These are phyloP conservation scores for Nakazawaea holstii DNA, from an alignment of 805 yeast species.

Conservation along the genomic window DNA sequence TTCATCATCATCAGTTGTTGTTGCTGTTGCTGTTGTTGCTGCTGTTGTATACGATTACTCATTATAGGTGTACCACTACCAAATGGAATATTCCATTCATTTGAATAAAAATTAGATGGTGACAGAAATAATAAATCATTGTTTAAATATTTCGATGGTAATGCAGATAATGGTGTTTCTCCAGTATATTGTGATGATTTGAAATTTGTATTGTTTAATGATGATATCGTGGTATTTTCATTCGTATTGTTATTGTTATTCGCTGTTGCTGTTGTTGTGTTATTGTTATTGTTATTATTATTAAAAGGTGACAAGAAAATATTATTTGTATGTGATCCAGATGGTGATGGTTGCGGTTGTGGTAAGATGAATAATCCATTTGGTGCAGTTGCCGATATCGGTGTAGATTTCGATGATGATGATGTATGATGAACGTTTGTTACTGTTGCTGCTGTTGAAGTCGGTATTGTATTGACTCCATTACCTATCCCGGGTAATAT, in stretches of 20 bases:
- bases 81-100: slow-evolving; percentile 49
- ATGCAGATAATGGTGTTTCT: slow-evolving; percentile 62
- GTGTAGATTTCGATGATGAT: slow-evolving; percentile 22
- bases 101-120: slow-evolving; percentile 69
- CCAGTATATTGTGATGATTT: slow-evolving; percentile 35
- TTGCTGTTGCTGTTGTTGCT: no score
- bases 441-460: slow-evolving; percentile 10
- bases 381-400: slow-evolving; percentile 22
- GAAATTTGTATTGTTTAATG: slow-evolving; percentile 7
- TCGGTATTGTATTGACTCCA: no score
- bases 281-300: slow-evolving; percentile 19
- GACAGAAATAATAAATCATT: slow-evolving; percentile 63
- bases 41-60: no score
- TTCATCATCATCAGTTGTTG: no score
- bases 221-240: no score
- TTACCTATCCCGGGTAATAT: slow-evolving; percentile 8
- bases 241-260: no score
- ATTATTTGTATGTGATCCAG: slow-evolving; percentile 18
- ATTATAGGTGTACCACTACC: slow-evolving; percentile 34
- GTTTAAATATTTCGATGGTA: slow-evolving; percentile 66
- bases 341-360: slow-evolving; percentile 26
- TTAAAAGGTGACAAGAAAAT: slow-evolving; percentile 21
- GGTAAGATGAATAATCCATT: slow-evolving; percentile 23
- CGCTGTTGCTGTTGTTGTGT: no score
- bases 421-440: slow-evolving; percentile 2